Evolutionary conservation across 2,329 filamentous ascomycete genomes (phyloP), one percentile per base, ranked within the genome.

Genomic region (Monosporascus sp.): DNA sequence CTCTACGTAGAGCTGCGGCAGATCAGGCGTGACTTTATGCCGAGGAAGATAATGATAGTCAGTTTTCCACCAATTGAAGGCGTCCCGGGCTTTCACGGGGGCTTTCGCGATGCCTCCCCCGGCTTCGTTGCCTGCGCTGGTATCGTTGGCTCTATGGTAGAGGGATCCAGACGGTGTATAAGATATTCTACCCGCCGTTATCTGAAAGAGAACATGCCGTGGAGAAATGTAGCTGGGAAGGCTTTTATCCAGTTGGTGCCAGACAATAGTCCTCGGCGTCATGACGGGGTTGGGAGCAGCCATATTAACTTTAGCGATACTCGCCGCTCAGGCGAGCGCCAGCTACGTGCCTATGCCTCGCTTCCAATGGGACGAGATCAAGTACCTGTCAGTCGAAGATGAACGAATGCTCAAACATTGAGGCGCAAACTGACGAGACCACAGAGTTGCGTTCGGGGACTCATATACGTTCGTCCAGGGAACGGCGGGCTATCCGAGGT

Each of bases 381-480:
- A 59, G 38, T 55, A 62, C 35, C 52, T 65, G 63, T 65, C 25
- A 58, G 58, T 56, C 31, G 31, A 35, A 35, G 47, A 41, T 41
- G 1, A 35, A 14, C 37, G 38, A 37, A 5, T 5, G 11, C 14
- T 27, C 5, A 27, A 15, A 17, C 14, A n/a, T 46, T 5, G 11
- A 27, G 38, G 17, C 17, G 38, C 17, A 11, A 27, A 45, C 35
- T 54, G n/a, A 49, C 20, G 22, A 15, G 5, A 14, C 17, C 24
- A 18, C 38, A 73, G 71, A 1, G 63, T 79, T 37, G 74, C 75
- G 3, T 79, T 79, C 50, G 76, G 77, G 2, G 75, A 79, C 53
- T 77, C 74, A 0, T 79, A 78, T 57, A 78, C 77, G 1, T 83
- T 73, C 52, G 71, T 81, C 0, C 78, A 81, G 67, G 80, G 79